Percentiles rank a stretch among this genome's conserved stretches.
These are phyloP conservation scores for Epichloe festucae DNA, from an alignment of 2,329 filamentous ascomycete genomes.

Conservation along the genomic window DNA sequence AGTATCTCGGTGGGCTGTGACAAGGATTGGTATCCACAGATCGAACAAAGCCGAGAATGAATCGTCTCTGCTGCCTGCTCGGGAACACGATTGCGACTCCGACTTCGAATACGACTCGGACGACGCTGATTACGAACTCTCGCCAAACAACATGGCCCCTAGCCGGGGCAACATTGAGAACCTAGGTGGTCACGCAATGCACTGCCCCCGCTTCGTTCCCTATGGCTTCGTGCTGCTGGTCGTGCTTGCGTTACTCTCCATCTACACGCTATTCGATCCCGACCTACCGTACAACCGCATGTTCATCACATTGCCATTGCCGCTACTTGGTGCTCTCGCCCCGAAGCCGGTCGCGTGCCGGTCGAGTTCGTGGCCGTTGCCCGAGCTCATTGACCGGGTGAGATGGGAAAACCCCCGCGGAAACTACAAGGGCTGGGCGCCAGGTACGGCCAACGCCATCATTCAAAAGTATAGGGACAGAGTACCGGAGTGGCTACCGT, in stretches of 20 bases:
- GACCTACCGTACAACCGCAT: slow-evolving; percentile 19
- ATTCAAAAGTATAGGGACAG: slow-evolving; percentile 14
- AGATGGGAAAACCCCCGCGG: slow-evolving; percentile 16
- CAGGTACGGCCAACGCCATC: slow-evolving; percentile 12
- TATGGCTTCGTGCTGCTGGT: slow-evolving; percentile 9
- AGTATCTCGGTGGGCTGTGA: slow-evolving; percentile 2
- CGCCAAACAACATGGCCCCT: background rate
- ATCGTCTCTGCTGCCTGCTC: slow-evolving; percentile 3
- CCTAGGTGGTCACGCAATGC: slow-evolving; percentile 7
- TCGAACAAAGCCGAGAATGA: background rate
- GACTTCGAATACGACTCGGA: slow-evolving; percentile 6
- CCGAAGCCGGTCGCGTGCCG: slow-evolving; percentile 14
- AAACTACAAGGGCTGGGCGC: slow-evolving; percentile 22
- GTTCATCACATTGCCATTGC: slow-evolving; percentile 19
- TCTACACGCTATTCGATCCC: slow-evolving; percentile 15
- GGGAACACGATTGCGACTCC: slow-evolving; percentile 1
- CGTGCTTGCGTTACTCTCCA: slow-evolving; percentile 10
- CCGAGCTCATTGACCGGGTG: slow-evolving; percentile 13
- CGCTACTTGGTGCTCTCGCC: slow-evolving; percentile 17
- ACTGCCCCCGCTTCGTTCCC: slow-evolving; percentile 7
- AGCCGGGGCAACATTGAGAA: background rate
- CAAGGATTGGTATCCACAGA: background rate
- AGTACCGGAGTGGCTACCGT: slow-evolving; percentile 17
- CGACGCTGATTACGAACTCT: background rate
- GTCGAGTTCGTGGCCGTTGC: slow-evolving; percentile 18